These are phyloP conservation scores for Fraxinus angustifolia DNA, from an alignment of 305 asterid species.

Conservation along the genomic window DNA sequence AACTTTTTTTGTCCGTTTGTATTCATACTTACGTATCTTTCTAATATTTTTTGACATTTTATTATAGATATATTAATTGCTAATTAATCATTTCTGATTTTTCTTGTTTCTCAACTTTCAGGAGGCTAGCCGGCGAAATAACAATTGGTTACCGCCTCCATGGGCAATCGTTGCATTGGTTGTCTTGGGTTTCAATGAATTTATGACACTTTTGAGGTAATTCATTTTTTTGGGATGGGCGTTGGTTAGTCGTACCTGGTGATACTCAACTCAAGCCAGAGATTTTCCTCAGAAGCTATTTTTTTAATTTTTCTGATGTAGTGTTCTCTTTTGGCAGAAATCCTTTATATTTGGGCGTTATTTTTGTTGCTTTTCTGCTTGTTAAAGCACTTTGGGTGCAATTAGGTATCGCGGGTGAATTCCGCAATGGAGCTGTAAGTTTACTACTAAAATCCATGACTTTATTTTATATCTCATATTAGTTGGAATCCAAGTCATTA, in stretches of 20 bases:
- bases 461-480: background rate
- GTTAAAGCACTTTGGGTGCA: conserved; percentile 97
- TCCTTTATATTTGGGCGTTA: conserved; percentile 76
- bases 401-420: conserved; percentile 81
- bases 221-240: background rate
- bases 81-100: conserved; percentile 16
- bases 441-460: background rate
- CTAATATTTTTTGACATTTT: conserved; percentile 3
- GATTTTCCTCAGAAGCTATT: conserved; percentile 14
- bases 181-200: conserved; percentile 90
- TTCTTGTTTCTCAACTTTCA: conserved; percentile 35
- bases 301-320: background rate
- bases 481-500: background rate
- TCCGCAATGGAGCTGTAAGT: conserved; percentile 91
- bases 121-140: conserved; percentile 93
- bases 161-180: conserved; percentile 89
- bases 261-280: conserved; percentile 12
- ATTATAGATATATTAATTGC: background rate
- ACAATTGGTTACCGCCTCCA: conserved; percentile 97
- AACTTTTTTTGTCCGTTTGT: conserved; percentile 12
- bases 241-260: background rate
- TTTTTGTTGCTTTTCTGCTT: conserved; percentile 71
- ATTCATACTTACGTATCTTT: conserved; percentile 7
- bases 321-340: conserved; percentile 57
- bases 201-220: conserved; percentile 96